phyloP scores from a whole-genome alignment of 169 alveolate species.

The Neospora caninum region DNA sequence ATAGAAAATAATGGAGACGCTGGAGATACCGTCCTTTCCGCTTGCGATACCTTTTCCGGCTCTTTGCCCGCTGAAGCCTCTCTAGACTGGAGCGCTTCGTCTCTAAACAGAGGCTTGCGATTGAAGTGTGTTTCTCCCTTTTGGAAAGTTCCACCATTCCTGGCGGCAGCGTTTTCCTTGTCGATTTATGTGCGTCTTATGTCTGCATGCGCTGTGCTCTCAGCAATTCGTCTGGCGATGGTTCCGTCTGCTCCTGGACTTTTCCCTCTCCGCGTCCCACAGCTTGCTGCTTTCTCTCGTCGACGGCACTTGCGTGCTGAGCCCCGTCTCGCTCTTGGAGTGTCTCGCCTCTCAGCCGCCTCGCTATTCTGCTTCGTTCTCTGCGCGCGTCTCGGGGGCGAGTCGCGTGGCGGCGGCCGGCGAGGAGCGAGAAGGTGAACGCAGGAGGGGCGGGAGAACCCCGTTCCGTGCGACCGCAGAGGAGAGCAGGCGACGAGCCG shows the following conservation, averaged over 20 bases:
- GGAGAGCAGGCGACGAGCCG: not conserved
- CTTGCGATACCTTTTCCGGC: no score
- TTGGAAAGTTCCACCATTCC: not conserved
- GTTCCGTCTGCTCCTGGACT: not conserved
- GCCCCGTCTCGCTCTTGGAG: constrained; percentile 1
- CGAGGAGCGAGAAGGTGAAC: not conserved
- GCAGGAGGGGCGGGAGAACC: not conserved
- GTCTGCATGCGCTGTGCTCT: not conserved
- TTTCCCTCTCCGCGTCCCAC: not conserved
- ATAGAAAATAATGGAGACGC: no score
- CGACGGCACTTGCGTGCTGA: not conserved
- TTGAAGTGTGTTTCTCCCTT: not conserved
- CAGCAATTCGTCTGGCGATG: constrained; percentile 27
- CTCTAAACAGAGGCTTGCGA: not conserved
- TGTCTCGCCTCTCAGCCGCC: not conserved
- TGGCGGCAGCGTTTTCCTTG: not conserved
- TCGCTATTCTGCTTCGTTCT: not conserved
- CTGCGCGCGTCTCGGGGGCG: not conserved
- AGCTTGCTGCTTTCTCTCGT: not conserved
- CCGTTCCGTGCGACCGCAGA: no score
- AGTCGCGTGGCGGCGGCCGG: no score
- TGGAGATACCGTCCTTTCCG: no score
- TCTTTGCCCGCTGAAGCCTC: no score
- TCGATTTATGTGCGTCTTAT: no score
- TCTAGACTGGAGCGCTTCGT: no score